Conservation (phyloP, 306 rosid genomes). For the Vachellia collinsii region DNA sequence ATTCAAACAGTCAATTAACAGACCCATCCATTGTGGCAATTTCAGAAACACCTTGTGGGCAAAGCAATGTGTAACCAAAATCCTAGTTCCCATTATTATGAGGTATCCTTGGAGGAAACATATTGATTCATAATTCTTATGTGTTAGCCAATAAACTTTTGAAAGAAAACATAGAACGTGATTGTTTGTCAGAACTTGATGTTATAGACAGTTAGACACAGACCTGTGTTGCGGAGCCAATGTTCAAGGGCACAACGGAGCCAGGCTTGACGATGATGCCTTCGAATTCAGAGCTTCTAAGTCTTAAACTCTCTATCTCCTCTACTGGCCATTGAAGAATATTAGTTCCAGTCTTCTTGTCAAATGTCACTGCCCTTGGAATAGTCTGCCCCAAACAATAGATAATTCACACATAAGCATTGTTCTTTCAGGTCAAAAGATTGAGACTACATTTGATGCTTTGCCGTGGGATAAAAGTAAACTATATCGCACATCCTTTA, state of each 20-base stretch:
- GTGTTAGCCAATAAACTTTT: neutral
- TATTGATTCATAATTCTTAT: neutral
- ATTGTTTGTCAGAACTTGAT: neutral
- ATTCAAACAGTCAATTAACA: neutral
- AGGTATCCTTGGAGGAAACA: neutral
- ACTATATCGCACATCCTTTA: too few species aligned
- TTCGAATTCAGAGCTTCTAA: conserved; percentile 50
- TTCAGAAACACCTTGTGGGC: conserved; percentile 6
- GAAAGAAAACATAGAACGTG: neutral
- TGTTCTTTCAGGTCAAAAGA: neutral
- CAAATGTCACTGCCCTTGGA: conserved; percentile 79
- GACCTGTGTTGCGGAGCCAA: conserved; percentile 82
- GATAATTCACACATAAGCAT: neutral
- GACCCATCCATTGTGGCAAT: neutral
- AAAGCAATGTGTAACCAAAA: neutral
- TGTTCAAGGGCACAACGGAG: conserved; percentile 57
- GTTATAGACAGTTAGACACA: conserved; percentile 15
- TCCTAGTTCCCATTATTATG: neutral
- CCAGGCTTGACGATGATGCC: conserved; percentile 63
- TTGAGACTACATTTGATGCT: too few species aligned
- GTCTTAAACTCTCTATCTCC: conserved; percentile 76
- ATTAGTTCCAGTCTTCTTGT: conserved; percentile 63
- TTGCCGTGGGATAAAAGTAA: too few species aligned
- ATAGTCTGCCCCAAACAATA: conserved; percentile 47
- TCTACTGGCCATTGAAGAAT: conserved; percentile 85